Percentiles rank a stretch among this genome's conserved stretches.
Evolutionary conservation across 2,329 filamentous ascomycete species (phyloP).

Genomic region (Clathrospora elynae): DNA sequence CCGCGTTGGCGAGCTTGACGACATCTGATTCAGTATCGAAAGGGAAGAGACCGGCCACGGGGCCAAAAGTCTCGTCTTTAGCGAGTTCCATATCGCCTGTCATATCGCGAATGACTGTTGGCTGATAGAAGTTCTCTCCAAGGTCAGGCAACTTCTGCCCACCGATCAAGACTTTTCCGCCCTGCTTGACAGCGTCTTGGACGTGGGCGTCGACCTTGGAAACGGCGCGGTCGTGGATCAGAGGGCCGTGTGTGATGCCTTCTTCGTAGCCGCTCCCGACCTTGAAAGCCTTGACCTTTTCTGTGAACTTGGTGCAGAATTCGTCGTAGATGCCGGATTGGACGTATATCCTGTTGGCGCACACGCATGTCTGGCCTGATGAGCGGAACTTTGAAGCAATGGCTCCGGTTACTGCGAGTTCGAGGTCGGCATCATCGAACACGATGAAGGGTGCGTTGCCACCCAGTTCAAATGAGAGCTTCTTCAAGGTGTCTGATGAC

Average conservation of each 20-base stretch:
- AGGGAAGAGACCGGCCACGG: constrained; percentile 85
- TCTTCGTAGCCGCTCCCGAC: constrained; percentile 75
- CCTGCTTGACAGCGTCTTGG: constrained; percentile 42
- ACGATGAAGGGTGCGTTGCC: constrained; percentile 97
- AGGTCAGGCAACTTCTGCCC: constrained; percentile 75
- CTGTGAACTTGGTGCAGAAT: constrained; percentile 71
- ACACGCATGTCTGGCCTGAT: constrained; percentile 92
- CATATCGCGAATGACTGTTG: constrained; percentile 88
- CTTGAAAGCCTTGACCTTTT: constrained; percentile 74
- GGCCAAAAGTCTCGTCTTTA: constrained; percentile 92
- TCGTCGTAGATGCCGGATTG: constrained; percentile 78
- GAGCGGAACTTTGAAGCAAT: constrained; percentile 90
- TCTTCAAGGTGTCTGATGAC: constrained; percentile 80
- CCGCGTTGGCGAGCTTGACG: constrained; percentile 76
- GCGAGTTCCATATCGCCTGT: constrained; percentile 82
- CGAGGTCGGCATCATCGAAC: constrained; percentile 92
- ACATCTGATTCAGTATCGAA: constrained; percentile 92
- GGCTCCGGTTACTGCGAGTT: constrained; percentile 80
- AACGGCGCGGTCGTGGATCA: constrained; percentile 80
- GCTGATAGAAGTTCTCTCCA: constrained; percentile 85
- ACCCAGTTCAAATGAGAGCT: constrained; percentile 86
- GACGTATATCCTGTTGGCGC: constrained; percentile 76
- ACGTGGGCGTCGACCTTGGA: constrained; percentile 47
- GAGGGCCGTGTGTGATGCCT: constrained; percentile 75
- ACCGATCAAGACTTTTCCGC: constrained; percentile 44